phyloP scores from a whole-genome alignment of 2,329 filamentous ascomycete species.

The Iodosphaeria phyllophila region DNA sequence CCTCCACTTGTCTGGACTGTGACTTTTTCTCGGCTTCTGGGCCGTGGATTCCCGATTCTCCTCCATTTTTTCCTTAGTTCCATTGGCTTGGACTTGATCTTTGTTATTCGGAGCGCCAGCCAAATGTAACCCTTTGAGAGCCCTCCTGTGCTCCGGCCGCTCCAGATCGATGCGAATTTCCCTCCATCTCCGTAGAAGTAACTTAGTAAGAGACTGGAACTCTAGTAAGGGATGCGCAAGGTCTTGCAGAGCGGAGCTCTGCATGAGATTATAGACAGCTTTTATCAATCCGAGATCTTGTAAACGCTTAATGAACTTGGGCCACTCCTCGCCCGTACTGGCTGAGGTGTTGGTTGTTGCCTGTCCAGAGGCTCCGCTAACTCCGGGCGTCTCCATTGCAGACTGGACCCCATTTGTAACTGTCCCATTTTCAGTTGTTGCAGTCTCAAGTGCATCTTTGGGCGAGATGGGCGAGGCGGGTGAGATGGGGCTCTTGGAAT shows the following conservation, averaged over 20 bases:
- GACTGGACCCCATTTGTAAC: slow-evolving; percentile 13
- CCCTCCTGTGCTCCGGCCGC: slow-evolving; percentile 70
- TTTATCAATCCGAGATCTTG: slow-evolving; percentile 89
- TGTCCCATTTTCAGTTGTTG: slow-evolving; percentile 11
- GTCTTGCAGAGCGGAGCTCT: slow-evolving; percentile 81
- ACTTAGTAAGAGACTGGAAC: slow-evolving; percentile 82
- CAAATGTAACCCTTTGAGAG: slow-evolving; percentile 70
- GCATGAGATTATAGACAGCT: slow-evolving; percentile 84
- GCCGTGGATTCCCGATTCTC: slow-evolving; percentile 19
- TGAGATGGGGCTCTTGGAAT: too few relatives aligned
- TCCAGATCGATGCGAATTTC: slow-evolving; percentile 73
- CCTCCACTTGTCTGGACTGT: slow-evolving; percentile 85
- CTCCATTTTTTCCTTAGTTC: slow-evolving; percentile 15
- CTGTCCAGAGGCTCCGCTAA: too few relatives aligned
- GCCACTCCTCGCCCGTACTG: slow-evolving; percentile 55
- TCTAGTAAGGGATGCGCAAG: slow-evolving; percentile 77
- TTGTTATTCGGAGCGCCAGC: slow-evolving; percentile 59
- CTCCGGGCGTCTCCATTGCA: too few relatives aligned
- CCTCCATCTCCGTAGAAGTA: slow-evolving; percentile 73
- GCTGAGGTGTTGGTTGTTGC: slow-evolving; percentile 16
- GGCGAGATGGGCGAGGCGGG: too few relatives aligned
- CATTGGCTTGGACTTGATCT: slow-evolving; percentile 11
- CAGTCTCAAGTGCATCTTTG: too few relatives aligned
- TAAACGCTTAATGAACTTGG: slow-evolving; percentile 80
- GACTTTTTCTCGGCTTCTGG: slow-evolving; percentile 46